These are phyloP conservation scores for Neofusicoccum kwambonambiense DNA, from an alignment of 2,329 filamentous ascomycete species.

Conservation along the genomic window DNA sequence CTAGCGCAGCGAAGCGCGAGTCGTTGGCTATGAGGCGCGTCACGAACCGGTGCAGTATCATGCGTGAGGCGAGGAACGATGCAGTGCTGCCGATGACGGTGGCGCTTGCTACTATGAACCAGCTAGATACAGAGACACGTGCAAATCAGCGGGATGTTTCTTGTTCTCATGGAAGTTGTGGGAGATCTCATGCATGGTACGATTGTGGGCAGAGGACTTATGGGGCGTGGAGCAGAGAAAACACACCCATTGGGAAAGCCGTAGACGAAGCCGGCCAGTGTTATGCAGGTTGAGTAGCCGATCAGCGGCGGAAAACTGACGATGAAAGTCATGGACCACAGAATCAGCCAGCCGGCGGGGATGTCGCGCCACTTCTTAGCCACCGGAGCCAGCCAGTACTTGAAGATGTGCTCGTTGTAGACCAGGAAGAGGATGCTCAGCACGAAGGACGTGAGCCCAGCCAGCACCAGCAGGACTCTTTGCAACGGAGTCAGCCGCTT, in stretches of 20 bases:
- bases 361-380: slow-evolving; percentile 76
- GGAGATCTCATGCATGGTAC: not conserved
- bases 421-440: slow-evolving; percentile 68
- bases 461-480: slow-evolving; percentile 57
- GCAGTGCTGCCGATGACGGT: slow-evolving; percentile 75
- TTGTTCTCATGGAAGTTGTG: not conserved
- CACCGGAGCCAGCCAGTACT: slow-evolving; percentile 63
- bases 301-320: slow-evolving; percentile 85
- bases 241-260: slow-evolving; percentile 70
- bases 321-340: slow-evolving; percentile 72
- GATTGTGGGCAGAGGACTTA: not conserved
- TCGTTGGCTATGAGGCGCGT: slow-evolving; percentile 77
- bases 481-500: slow-evolving; percentile 60
- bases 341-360: slow-evolving; percentile 68
- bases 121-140: slow-evolving; percentile 52
- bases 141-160: not conserved
- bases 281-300: slow-evolving; percentile 77
- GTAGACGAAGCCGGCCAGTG: slow-evolving; percentile 68
- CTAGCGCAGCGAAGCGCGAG: slow-evolving; percentile 82
- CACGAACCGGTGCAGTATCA: slow-evolving; percentile 75
- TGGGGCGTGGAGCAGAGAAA: too few species aligned
- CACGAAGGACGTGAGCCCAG: slow-evolving; percentile 51
- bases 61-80: slow-evolving; percentile 78
- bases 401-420: slow-evolving; percentile 79
- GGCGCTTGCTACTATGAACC: slow-evolving; percentile 77